These are phyloP conservation scores for Plasmopara viticola DNA, from an alignment of 352 stramenopile genomes.

Conservation along the genomic window DNA sequence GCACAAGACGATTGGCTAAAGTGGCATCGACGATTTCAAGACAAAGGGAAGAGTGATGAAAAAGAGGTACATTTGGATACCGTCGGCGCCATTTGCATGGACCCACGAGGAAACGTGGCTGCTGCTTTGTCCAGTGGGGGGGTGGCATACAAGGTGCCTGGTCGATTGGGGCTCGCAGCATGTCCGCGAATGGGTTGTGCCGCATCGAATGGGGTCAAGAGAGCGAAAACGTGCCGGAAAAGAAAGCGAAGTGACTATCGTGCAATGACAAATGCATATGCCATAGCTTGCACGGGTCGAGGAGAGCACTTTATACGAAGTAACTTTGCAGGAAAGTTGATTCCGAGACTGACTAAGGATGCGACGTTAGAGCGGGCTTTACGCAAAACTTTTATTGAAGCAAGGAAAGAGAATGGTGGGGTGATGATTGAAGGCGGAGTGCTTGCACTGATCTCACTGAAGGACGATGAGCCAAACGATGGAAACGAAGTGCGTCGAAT, in stretches of 20 bases:
- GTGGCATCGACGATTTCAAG: slow-evolving; percentile 35
- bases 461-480: background rate
- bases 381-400: slow-evolving; percentile 28
- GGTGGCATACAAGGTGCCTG: slow-evolving; percentile 57
- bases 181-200: slow-evolving; percentile 60
- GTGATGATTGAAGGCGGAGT: slow-evolving; percentile 47
- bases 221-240: slow-evolving; percentile 8
- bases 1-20: slow-evolving; percentile 35
- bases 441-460: slow-evolving; percentile 25
- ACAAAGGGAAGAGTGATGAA: slow-evolving; percentile 1
- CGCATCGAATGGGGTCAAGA: slow-evolving; percentile 27
- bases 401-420: slow-evolving; percentile 27
- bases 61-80: slow-evolving; percentile 36
- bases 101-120: slow-evolving; percentile 43
- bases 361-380: slow-evolving; percentile 24
- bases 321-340: slow-evolving; percentile 31
- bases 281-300: slow-evolving; percentile 48
- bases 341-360: slow-evolving; percentile 21
- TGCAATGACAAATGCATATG: slow-evolving; percentile 31
- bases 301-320: slow-evolving; percentile 68
- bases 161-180: slow-evolving; percentile 55
- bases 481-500: slow-evolving; percentile 6
- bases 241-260: slow-evolving; percentile 9
- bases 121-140: slow-evolving; percentile 61
- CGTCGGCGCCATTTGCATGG: slow-evolving; percentile 55